Conservation (phyloP, 2,329 filamentous ascomycete genomes). For the Triangularia setosa region DNA sequence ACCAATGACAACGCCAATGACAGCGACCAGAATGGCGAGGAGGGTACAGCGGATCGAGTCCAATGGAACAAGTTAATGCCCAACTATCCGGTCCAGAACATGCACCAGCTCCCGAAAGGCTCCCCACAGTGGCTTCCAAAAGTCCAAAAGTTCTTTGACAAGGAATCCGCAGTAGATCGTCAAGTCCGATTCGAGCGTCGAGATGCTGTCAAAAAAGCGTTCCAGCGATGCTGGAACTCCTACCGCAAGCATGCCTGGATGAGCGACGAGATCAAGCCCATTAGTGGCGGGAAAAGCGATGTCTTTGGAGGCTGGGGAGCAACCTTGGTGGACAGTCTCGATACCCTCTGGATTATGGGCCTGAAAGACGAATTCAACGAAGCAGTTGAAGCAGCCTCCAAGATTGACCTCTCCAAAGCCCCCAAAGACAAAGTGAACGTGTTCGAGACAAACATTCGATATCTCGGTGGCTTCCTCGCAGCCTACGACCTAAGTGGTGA, state of each 20-base stretch:
- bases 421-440: slow-evolving; percentile 53
- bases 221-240: slow-evolving; percentile 45
- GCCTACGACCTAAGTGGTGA: slow-evolving; percentile 63
- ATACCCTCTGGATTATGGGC: slow-evolving; percentile 72
- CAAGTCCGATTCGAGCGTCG: slow-evolving; percentile 14
- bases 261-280: slow-evolving; percentile 58
- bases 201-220: slow-evolving; percentile 13
- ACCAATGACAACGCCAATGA: background rate
- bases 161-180: slow-evolving; percentile 14
- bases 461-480: slow-evolving; percentile 65
- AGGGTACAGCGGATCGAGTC: background rate
- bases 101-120: slow-evolving; percentile 15
- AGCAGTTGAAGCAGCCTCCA: slow-evolving; percentile 54
- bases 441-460: slow-evolving; percentile 69
- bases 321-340: slow-evolving; percentile 63
- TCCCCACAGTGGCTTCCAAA: slow-evolving; percentile 15
- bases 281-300: slow-evolving; percentile 49
- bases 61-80: slow-evolving; percentile 12
- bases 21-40: background rate
- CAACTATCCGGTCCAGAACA: slow-evolving; percentile 12
- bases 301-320: slow-evolving; percentile 65
- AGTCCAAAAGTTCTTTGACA: slow-evolving; percentile 14
- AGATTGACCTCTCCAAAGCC: slow-evolving; percentile 59
- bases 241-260: slow-evolving; percentile 63
- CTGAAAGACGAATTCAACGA: slow-evolving; percentile 61